Base-by-base conservation (phyloP, 192 early-diverging fungal genomes). In the Backusella circina region DNA sequence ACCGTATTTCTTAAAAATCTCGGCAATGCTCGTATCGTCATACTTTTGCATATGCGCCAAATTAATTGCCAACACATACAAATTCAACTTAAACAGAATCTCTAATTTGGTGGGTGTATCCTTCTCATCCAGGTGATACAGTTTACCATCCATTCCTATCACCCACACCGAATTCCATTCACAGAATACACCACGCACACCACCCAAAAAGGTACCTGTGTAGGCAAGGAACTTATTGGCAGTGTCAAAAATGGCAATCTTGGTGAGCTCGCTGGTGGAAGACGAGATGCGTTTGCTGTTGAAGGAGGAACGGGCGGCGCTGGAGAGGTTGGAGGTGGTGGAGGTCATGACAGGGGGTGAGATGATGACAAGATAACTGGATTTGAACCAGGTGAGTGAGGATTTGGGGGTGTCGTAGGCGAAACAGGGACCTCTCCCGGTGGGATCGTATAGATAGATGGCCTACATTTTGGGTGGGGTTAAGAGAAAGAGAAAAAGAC, bases 91-190 rank as follows among this genome's bases (percentile, higher is more conserved):
- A 82, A 95, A 97, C 28, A 97, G 80, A 10, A 95, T 92, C 57
- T 97, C 95, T 37, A 98, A 86, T 77, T 95, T 94, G 44, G 93
- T 87, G 16, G 92, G 83, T 21, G 97, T 90, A 65, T 96, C 94
- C 83, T 93, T 95, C 74, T 99, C 97, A 32, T 93, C 89, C 68
- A 97, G 83, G 38, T 91, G 90, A 79, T 90, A 94, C 35, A 94
- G 79, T 90, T 94, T 93, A 28, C 90, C 86, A 67, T 94, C 88
- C 32, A 83, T 84, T 12, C 94, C 96, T 0, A 96, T 81, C 30
- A 98, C 91, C 86, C 94, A 96, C 13, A 98, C 84, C 71, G 93
- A 91, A 61, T 94, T 95, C 95, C 95, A 97, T 78, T 98, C 96
- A 67, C 88, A 87, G 30, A 93, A 83, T 1, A 98, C 90, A 39